Conservation (phyloP, 495 filamentous ascomycete species). For the Sporormia fimetaria region DNA sequence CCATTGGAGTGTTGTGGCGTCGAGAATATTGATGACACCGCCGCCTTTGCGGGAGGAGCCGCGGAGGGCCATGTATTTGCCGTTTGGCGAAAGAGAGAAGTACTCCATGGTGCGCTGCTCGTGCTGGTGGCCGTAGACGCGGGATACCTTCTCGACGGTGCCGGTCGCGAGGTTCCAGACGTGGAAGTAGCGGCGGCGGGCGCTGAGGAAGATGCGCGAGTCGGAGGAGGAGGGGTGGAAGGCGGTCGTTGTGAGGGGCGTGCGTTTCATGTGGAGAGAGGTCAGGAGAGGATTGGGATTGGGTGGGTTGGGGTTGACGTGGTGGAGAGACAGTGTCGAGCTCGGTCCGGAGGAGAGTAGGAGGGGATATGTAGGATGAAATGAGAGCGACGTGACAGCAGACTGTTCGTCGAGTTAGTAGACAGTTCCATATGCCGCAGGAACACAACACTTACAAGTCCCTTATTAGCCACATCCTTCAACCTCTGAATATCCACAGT, state of each 20-base stretch:
- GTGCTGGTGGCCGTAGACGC: slow-evolving; percentile 67
- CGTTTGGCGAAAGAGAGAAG: slow-evolving; percentile 76
- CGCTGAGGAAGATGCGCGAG: slow-evolving; percentile 66
- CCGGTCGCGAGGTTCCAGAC: slow-evolving; percentile 81
- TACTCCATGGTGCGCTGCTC: slow-evolving; percentile 84
- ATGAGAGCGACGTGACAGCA: slow-evolving; percentile 68
- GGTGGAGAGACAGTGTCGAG: slow-evolving; percentile 76
- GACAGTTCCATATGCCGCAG: not conserved
- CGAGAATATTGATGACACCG: slow-evolving; percentile 76
- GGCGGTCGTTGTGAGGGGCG: slow-evolving; percentile 65
- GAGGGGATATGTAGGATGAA: slow-evolving; percentile 80
- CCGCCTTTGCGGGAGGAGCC: slow-evolving; percentile 71
- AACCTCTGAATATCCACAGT: slow-evolving; percentile 71
- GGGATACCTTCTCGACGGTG: slow-evolving; percentile 60
- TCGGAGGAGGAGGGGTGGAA: slow-evolving; percentile 53
- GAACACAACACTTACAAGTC: slow-evolving; percentile 40
- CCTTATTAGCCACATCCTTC: slow-evolving; percentile 50
- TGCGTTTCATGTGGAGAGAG: slow-evolving; percentile 71
- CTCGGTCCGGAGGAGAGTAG: slow-evolving; percentile 79
- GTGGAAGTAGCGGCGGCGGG: slow-evolving; percentile 84
- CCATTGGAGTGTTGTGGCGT: slow-evolving; percentile 78
- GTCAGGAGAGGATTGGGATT: slow-evolving; percentile 77
- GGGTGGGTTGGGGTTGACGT: slow-evolving; percentile 49
- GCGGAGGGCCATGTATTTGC: slow-evolving; percentile 68
- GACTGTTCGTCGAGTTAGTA: slow-evolving; percentile 38